Evolutionary conservation across 176 grass and related monocot species (phyloP).

Genomic region (Carex parvula): DNA sequence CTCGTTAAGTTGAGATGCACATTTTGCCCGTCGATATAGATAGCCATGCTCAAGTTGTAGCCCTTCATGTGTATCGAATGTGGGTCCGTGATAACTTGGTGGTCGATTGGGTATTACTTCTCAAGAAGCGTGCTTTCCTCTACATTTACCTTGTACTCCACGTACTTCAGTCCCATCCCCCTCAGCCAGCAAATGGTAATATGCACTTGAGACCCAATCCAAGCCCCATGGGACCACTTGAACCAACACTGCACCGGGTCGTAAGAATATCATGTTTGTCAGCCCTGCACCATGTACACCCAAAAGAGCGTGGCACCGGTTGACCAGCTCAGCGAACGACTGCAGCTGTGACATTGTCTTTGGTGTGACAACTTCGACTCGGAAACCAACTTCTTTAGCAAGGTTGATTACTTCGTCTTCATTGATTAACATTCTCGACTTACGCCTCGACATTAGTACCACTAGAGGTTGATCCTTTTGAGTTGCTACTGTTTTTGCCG

Average conservation of each 20-base stretch:
- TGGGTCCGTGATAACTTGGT: conserved; percentile 59
- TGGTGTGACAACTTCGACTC: conserved; percentile 43
- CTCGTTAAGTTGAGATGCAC: conserved; percentile 63
- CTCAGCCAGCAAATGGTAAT: conserved; percentile 32
- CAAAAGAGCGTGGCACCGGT: conserved; percentile 61
- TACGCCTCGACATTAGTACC: conserved; percentile 49
- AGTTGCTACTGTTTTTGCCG: conserved; percentile 28
- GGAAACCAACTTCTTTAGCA: conserved; percentile 54
- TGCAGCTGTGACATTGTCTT: conserved; percentile 30
- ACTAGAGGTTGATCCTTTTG: conserved; percentile 54
- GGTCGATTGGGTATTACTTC: conserved; percentile 45
- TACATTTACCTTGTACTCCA: conserved; percentile 42
- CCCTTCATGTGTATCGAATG: conserved; percentile 41
- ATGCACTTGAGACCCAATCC: conserved; percentile 38
- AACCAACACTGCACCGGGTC: conserved; percentile 37
- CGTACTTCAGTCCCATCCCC: conserved; percentile 51
- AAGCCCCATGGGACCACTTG: conserved; percentile 69
- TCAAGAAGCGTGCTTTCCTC: conserved; percentile 66
- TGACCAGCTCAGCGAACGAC: conserved; percentile 33
- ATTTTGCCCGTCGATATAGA: conserved; percentile 55
- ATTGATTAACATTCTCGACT: conserved; percentile 48
- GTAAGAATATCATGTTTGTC: conserved; percentile 76
- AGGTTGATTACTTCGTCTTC: conserved; percentile 25
- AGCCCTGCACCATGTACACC: conserved; percentile 62
- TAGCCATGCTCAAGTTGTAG: conserved; percentile 39